These are phyloP conservation scores for Dryas octopetala DNA, from an alignment of 306 rosid species.

Conservation along the genomic window DNA sequence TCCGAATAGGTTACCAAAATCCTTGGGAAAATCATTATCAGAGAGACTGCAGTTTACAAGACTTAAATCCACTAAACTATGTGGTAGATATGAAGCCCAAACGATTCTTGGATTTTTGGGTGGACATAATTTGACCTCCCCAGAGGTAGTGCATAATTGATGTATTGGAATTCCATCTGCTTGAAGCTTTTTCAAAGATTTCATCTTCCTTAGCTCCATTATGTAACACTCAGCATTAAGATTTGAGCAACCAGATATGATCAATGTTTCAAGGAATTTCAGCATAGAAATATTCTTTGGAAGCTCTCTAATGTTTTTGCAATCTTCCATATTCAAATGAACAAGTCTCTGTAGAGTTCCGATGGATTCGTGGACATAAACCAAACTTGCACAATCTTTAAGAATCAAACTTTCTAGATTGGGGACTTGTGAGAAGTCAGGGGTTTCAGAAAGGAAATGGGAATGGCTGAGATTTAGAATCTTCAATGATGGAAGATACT, in stretches of 20 bases:
- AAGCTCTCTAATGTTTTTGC: background rate
- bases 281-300: background rate
- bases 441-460: background rate
- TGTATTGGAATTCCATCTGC: background rate
- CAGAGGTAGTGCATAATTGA: background rate
- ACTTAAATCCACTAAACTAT: background rate
- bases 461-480: constrained; percentile 24
- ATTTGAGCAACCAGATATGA: constrained; percentile 12
- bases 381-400: background rate
- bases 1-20: background rate
- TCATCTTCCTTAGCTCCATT: background rate
- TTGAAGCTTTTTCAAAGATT: background rate
- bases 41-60: background rate
- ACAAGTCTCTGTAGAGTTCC: background rate
- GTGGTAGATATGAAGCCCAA: background rate
- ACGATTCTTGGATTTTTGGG: background rate
- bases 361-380: constrained; percentile 13
- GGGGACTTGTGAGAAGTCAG: constrained; percentile 1
- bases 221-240: background rate
- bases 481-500: constrained; percentile 12
- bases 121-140: background rate
- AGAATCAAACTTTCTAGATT: constrained; percentile 15
- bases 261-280: background rate
- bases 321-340: constrained; percentile 7
- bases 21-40: background rate